Evolutionary conservation across 2,329 filamentous ascomycete genomes (phyloP), one percentile per base, ranked within the genome.

Genomic region (Colletotrichum karsti): DNA sequence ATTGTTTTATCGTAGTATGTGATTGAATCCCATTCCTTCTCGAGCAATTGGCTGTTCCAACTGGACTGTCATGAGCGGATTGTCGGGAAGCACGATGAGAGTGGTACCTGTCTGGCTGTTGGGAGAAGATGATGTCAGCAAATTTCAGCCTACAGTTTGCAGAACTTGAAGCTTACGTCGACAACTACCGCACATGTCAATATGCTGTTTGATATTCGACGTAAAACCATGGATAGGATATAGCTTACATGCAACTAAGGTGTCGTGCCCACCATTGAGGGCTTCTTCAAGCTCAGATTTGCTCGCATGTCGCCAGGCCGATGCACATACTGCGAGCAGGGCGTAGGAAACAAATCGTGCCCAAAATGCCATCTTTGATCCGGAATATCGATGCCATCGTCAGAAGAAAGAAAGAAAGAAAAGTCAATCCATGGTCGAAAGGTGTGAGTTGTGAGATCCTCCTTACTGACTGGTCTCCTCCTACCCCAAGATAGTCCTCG

Each of bases 191-290:
- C 33, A 51, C 4, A 18, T 20, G n/a, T 51, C 26, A 51, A 24
- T 28, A 33, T 35, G 26, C 20, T 24, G n/a, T 12, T 7, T 30
- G 10, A 33, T 33, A 18, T 12, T 12, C n/a, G 26, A 18, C 5
- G 26, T 7, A 28, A 7, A 20, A 33, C 6, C 26, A 18, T 30
- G 7, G 30, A 18, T 2, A 2, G 15, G 46, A 9, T 28, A 50
- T 8, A 74, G n/a, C 78, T 73, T 70, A 79, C 78, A 80, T 13
- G 78, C 78, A 35, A 78, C 72, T 2, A 80, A 67, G 1, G 73
- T 74, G 28, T 72, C 61, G 1, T 75, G 73, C 12, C 70, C 70
- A 7, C 58, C 55, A 20, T 44, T 35, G 4, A 75, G 42, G 20
- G 44, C 55, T 33, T 65, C 18, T 10, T 61, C 54, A n/a, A 69